A percentile compares a stretch with the other conserved stretches of the same genome.
phyloP scores from a whole-genome alignment of 371 early-diverging fungal species.

The Phascolomyces articulosus region DNA sequence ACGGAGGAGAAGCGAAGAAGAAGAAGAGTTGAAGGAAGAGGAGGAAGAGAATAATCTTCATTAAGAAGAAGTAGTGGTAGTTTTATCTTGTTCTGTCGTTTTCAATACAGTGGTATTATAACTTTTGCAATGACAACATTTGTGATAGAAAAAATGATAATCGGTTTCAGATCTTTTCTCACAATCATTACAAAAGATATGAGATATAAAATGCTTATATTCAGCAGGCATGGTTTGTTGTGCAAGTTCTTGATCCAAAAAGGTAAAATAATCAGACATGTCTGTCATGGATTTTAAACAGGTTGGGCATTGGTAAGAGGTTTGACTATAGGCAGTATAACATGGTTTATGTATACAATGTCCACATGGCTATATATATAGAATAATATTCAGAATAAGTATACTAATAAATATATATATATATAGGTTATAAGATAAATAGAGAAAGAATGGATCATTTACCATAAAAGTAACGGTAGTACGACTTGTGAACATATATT shows the following conservation, averaged over 20 bases:
- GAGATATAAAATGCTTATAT: conserved; percentile 68
- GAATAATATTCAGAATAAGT: too few species aligned
- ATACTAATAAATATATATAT: too few species aligned
- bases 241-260: conserved; percentile 80
- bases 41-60: not conserved
- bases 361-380: conserved; percentile 77
- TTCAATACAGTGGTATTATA: conserved; percentile 89
- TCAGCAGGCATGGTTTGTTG: conserved; percentile 90
- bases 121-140: conserved; percentile 87
- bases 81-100: not conserved
- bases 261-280: conserved; percentile 79
- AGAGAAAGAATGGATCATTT: conserved; percentile 10
- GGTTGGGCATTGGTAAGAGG: conserved; percentile 95
- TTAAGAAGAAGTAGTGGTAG: not conserved
- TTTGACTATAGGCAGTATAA: conserved; percentile 78
- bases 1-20: not conserved
- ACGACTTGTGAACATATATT: conserved; percentile 90
- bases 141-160: conserved; percentile 95
- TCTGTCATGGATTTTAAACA: conserved; percentile 93
- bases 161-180: conserved; percentile 77
- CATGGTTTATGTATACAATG: conserved; percentile 95
- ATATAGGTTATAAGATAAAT: too few species aligned
- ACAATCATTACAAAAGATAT: conserved; percentile 96
- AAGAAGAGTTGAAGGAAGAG: not conserved
- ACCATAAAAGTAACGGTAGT: conserved; percentile 86